These are phyloP conservation scores for Kwoniella bestiolae DNA, from an alignment of 768 basidiomycete genomes.

Conservation along the genomic window DNA sequence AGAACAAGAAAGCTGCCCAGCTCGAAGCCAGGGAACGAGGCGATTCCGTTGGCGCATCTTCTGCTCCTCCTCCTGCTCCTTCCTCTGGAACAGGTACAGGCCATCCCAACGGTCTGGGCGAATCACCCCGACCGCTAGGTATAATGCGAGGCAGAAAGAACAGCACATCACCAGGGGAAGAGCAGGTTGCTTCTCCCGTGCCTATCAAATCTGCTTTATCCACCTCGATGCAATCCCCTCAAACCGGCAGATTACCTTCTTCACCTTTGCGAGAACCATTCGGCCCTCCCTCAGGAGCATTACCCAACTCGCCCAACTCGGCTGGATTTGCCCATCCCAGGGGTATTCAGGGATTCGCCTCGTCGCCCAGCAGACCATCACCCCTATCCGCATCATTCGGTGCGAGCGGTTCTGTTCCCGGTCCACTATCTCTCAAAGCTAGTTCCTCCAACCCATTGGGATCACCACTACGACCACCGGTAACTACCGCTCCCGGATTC, in stretches of 20 bases:
- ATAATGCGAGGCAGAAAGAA: constrained; percentile 23
- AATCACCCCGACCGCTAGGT: constrained; percentile 14
- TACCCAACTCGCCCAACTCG: constrained; percentile 37
- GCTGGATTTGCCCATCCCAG: constrained; percentile 38
- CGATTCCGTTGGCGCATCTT: constrained; percentile 24
- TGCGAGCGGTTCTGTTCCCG: constrained; percentile 50
- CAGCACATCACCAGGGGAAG: constrained; percentile 16
- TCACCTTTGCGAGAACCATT: constrained; percentile 50
- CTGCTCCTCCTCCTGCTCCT: constrained; percentile 13
- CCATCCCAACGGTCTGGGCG: constrained; percentile 1
- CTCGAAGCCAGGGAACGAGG: constrained; percentile 39
- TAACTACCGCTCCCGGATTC: constrained; percentile 35
- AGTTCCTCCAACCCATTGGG: constrained; percentile 28
- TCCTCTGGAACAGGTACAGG: constrained; percentile 16
- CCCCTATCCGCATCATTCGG: constrained; percentile 59
- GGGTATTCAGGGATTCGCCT: constrained; percentile 35
- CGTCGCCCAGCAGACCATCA: constrained; percentile 55
- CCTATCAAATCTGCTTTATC: constrained; percentile 48
- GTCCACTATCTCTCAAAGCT: constrained; percentile 48
- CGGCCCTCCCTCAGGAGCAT: constrained; percentile 45
- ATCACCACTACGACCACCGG: constrained; percentile 39
- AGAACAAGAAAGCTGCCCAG: constrained; percentile 74
- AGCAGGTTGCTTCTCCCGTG: constrained; percentile 41
- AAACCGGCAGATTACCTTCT: constrained; percentile 33
- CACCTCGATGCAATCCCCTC: constrained; percentile 42